phyloP scores from a whole-genome alignment of 2,329 filamentous ascomycete genomes.

The Scedosporium dehoogii region DNA sequence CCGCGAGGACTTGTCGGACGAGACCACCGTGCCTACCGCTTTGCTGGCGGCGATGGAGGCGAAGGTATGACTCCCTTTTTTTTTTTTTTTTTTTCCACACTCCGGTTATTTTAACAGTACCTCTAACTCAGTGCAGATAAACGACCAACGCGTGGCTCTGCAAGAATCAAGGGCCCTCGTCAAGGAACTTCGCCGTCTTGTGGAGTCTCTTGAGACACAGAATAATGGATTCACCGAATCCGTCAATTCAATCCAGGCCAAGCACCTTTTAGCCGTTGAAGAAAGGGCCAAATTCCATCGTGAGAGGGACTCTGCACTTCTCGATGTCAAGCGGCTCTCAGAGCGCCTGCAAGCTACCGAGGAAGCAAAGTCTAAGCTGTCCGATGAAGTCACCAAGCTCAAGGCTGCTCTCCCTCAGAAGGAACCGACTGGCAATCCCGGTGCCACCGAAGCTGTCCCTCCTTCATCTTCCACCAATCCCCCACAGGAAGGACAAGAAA shows the following conservation, averaged over 20 bases:
- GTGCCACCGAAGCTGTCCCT: neutral
- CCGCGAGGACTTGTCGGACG: neutral
- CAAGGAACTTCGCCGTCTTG: conserved; percentile 27
- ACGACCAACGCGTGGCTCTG: neutral
- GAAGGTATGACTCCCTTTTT: conserved; percentile 8
- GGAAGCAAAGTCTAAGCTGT: conserved; percentile 27
- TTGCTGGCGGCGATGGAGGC: conserved; percentile 8
- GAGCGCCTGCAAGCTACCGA: conserved; percentile 21
- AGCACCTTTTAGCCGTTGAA: conserved; percentile 37
- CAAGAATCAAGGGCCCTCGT: conserved; percentile 19
- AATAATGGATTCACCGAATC: conserved; percentile 35
- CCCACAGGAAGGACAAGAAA: conserved; percentile 2
- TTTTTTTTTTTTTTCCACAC: neutral
- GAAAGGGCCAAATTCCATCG: conserved; percentile 39
- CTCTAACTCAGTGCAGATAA: conserved; percentile 1
- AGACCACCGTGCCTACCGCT: conserved; percentile 12
- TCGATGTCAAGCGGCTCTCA: conserved; percentile 22
- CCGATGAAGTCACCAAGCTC: conserved; percentile 14
- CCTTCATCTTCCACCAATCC: neutral
- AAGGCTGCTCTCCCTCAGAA: conserved; percentile 3
- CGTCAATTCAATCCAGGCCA: conserved; percentile 32
- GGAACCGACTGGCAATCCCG: neutral
- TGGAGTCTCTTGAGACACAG: conserved; percentile 33
- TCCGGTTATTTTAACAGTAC: neutral
- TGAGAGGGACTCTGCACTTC: conserved; percentile 25